Evolutionary conservation across 345 rosid species (phyloP).

Genomic region (Sonneratia caseolaris): DNA sequence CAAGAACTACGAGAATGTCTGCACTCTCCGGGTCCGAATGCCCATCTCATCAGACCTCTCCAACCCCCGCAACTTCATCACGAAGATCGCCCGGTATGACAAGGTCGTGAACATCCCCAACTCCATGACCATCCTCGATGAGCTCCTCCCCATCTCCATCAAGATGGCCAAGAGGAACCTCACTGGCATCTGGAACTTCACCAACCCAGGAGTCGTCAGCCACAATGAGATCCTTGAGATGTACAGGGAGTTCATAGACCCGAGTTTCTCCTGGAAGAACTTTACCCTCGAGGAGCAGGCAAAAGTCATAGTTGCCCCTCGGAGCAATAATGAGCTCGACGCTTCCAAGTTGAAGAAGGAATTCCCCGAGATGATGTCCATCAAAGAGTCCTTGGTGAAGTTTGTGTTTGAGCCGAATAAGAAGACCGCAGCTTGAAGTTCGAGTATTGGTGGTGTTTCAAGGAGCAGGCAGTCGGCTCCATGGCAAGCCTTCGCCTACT

Average conservation of each 20-base stretch:
- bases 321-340: conserved; percentile 92
- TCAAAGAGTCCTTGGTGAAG: conserved; percentile 73
- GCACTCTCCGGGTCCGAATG: conserved; percentile 80
- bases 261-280: conserved; percentile 74
- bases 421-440: conserved; percentile 36
- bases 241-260: conserved; percentile 57
- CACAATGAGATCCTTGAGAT: conserved; percentile 88
- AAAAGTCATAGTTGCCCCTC: conserved; percentile 75
- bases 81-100: conserved; percentile 67
- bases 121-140: conserved; percentile 86
- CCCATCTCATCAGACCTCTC: conserved; percentile 75
- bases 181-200: conserved; percentile 83
- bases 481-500: too few species aligned
- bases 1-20: conserved; percentile 73
- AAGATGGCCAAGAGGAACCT: conserved; percentile 96
- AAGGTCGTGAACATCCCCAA: conserved; percentile 87
- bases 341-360: conserved; percentile 57
- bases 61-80: conserved; percentile 82
- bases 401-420: conserved; percentile 69
- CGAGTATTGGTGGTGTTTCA: not conserved
- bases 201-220: conserved; percentile 82
- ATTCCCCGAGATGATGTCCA: conserved; percentile 74
- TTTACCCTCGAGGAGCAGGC: conserved; percentile 85
- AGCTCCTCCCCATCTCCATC: conserved; percentile 73
- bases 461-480: not conserved